Evolutionary conservation across 345 rosid species (phyloP).

Genomic region (Microthlaspi erraticum): DNA sequence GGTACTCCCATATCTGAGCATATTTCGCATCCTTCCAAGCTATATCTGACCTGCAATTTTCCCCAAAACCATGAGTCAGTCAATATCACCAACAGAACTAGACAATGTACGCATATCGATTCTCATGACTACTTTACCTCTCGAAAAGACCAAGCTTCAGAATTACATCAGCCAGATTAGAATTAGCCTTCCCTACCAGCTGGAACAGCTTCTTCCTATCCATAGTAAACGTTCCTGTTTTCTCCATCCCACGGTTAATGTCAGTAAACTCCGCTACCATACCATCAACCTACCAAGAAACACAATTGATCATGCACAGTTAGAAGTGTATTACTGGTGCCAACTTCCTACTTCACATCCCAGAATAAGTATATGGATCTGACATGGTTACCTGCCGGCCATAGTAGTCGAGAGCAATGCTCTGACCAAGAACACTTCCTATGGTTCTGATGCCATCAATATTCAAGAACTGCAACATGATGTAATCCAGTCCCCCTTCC

Average conservation of each 20-base stretch:
- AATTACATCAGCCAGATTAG: conserved; percentile 94
- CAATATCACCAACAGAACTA: conserved; percentile 5
- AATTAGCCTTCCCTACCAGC: conserved; percentile 93
- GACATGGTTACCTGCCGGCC: conserved; percentile 80
- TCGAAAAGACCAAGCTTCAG: conserved; percentile 97
- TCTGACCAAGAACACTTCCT: conserved; percentile 96
- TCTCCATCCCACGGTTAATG: conserved; percentile 94
- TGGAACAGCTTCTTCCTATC: conserved; percentile 94
- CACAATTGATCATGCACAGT: neutral
- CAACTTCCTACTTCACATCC: conserved; percentile 13
- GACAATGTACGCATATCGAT: neutral
- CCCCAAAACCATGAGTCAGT: conserved; percentile 7
- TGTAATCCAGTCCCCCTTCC: conserved; percentile 87
- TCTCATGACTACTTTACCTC: conserved; percentile 56
- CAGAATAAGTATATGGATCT: conserved; percentile 7
- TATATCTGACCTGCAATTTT: conserved; percentile 78
- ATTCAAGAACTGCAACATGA: conserved; percentile 85
- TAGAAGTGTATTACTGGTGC: neutral
- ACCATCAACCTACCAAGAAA: conserved; percentile 78
- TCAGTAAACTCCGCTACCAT: conserved; percentile 98
- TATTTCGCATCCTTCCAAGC: conserved; percentile 99
- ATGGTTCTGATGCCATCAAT: conserved; percentile 89
- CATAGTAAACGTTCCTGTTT: conserved; percentile 95
- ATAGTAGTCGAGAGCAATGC: conserved; percentile 96
- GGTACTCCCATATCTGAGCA: conserved; percentile 89